Evolutionary conservation across 768 basidiomycete species (phyloP).

Genomic region (Hygrocybe coccinea): DNA sequence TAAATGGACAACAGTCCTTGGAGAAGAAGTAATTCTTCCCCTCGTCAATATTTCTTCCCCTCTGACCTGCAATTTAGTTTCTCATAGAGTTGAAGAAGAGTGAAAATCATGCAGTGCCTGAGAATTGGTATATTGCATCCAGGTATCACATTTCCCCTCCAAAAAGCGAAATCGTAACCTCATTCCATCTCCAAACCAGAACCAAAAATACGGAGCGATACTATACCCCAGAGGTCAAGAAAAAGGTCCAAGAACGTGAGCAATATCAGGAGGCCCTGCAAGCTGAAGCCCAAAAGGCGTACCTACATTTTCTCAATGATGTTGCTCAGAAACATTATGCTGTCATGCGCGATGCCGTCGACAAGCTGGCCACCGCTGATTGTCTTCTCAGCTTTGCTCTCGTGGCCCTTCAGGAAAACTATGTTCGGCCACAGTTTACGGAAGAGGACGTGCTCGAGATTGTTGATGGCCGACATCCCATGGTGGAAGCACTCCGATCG

Average conservation of each 20-base stretch:
- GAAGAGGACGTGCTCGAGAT: constrained; percentile 68
- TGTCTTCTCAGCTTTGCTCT: constrained; percentile 82
- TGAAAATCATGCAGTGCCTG: constrained; percentile 47
- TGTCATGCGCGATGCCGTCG: constrained; percentile 66
- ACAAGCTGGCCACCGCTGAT: constrained; percentile 79
- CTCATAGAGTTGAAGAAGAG: constrained; percentile 70
- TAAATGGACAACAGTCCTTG: constrained; percentile 59
- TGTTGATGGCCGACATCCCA: constrained; percentile 83
- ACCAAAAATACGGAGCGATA: constrained; percentile 72
- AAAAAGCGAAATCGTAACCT: constrained; percentile 1
- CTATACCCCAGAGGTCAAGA: constrained; percentile 62
- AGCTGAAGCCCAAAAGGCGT: constrained; percentile 63
- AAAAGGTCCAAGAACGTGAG: constrained; percentile 63
- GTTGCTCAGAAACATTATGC: constrained; percentile 66
- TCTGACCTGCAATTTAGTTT: constrained; percentile 43
- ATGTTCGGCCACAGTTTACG: constrained; percentile 72
- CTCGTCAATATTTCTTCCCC: constrained; percentile 1
- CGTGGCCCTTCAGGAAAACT: constrained; percentile 71
- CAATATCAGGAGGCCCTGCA: constrained; percentile 69
- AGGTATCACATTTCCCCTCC: constrained; percentile 36
- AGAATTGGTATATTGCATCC: constrained; percentile 60
- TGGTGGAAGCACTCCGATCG: constrained; percentile 73
- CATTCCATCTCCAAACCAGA: constrained; percentile 32
- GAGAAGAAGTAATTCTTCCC: constrained; percentile 56
- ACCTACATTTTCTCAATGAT: constrained; percentile 60